These are phyloP conservation scores for Colletotrichum eleusines DNA, from an alignment of 2,329 filamentous ascomycete species.

Conservation along the genomic window DNA sequence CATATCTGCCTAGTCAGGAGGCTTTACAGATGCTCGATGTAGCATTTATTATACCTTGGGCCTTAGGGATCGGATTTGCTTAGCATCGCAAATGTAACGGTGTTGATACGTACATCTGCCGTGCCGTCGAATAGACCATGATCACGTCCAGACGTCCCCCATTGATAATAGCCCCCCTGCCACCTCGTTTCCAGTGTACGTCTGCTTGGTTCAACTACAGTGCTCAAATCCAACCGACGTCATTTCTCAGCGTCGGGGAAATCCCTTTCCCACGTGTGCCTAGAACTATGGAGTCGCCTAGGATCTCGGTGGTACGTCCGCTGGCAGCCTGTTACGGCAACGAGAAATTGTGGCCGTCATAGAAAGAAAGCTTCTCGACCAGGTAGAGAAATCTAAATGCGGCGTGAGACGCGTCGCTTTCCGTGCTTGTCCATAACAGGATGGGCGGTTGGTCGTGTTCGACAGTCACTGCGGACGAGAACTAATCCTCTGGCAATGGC, in stretches of 20 bases:
- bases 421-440: neutral
- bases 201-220: too few species aligned
- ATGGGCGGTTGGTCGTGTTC: neutral
- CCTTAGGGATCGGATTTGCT: slow-evolving; percentile 43
- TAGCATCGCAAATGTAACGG: slow-evolving; percentile 42
- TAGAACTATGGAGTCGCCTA: neutral
- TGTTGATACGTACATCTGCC: slow-evolving; percentile 42
- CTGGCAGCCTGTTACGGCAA: neutral
- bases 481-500: neutral
- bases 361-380: neutral
- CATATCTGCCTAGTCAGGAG: slow-evolving; percentile 43
- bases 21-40: slow-evolving; percentile 42
- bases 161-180: slow-evolving; percentile 4
- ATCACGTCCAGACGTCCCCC: slow-evolving; percentile 38
- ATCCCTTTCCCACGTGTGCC: neutral
- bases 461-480: neutral
- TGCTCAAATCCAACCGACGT: neutral
- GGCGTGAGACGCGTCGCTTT: too few species aligned
- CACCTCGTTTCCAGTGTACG: neutral
- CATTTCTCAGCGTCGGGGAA: neutral
- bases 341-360: neutral
- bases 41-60: slow-evolving; percentile 41
- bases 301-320: neutral
- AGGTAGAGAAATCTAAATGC: neutral
- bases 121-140: slow-evolving; percentile 41